Evolutionary conservation across 164 flowering plant species (phyloP), one percentile per base, ranked within the genome.

Genomic region (Aristolochia contorta): DNA sequence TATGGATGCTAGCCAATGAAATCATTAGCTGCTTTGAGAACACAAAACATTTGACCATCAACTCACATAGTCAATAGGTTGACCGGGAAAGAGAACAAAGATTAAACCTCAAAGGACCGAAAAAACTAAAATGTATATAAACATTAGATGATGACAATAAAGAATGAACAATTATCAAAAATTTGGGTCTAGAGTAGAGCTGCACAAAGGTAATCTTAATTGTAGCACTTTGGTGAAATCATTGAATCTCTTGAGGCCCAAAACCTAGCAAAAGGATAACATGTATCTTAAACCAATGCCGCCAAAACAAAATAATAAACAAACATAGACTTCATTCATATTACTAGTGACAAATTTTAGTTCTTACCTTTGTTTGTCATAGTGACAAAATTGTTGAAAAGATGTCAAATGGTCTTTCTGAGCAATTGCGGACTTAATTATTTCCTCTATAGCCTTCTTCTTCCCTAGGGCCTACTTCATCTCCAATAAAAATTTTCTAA

Each of bases 381-480:
- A 86, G n/a, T 54, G 74, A 43, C 73, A 75, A 54, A 80, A 81
- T n/a, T 78, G 58, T 18, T 77, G 79, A 66, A 87, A 82, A 10
- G 71, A 48, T 68, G 68, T 53, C n/a, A 86, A 82, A 67, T 71
- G 82, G 43, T 86, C 97, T 24, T 68, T 78, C 13, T 66, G 73
- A 33, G 79, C 54, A 48, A 68, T 76, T 58, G 89, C 89, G n/a
- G 80, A 74, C 71, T 69, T 82, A 41, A 86, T 78, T 21, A 75
- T 43, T 30, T 75, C 78, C 33, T 84, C 82, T 1, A 79, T 67
- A 6, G 79, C 75, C 61, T 84, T 90, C 79, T 80, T 85, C 80
- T 73, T 87, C 55, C 78, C 90, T 63, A 90, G 66, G 4, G 79
- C 71, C 94, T 89, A 59, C 10, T 49, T 37, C 43, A 22, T 53